phyloP scores from a whole-genome alignment of 306 rosid genomes.

The Pachyrhizus erosus region DNA sequence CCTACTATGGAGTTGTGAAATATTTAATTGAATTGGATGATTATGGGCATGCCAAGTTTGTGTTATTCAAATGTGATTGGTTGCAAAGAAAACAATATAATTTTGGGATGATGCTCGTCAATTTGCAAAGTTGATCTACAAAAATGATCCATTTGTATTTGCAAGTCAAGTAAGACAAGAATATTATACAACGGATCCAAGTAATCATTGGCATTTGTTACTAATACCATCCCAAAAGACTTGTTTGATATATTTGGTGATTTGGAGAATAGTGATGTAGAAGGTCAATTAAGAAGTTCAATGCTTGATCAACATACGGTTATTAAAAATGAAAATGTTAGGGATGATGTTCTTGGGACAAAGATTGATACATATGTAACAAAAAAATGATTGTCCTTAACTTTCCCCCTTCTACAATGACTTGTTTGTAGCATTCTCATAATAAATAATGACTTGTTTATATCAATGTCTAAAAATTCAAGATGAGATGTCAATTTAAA shows the following conservation, averaged over 20 bases:
- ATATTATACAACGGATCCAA: background rate
- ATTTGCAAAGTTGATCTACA: too few relatives aligned
- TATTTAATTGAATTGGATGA: background rate
- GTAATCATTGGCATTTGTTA: background rate
- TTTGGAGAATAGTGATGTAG: background rate
- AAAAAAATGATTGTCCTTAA: too few relatives aligned
- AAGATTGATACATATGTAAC: too few relatives aligned
- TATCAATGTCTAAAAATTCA: too few relatives aligned
- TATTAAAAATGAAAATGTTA: too few relatives aligned
- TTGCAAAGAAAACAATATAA: background rate
- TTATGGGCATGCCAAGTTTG: background rate
- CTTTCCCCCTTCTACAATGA: too few relatives aligned
- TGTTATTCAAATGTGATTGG: background rate
- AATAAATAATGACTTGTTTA: too few relatives aligned
- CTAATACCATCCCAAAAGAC: background rate
- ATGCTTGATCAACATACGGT: too few relatives aligned
- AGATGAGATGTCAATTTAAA: too few relatives aligned
- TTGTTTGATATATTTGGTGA: background rate
- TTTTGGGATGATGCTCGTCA: background rate
- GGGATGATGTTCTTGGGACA: too few relatives aligned
- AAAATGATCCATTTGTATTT: background rate
- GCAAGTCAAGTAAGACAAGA: background rate
- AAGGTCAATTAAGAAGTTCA: background rate
- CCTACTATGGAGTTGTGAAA: background rate
- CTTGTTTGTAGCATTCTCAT: too few relatives aligned